Conservation (phyloP, 345 rosid species). For the Aquilaria yunnanensis region DNA sequence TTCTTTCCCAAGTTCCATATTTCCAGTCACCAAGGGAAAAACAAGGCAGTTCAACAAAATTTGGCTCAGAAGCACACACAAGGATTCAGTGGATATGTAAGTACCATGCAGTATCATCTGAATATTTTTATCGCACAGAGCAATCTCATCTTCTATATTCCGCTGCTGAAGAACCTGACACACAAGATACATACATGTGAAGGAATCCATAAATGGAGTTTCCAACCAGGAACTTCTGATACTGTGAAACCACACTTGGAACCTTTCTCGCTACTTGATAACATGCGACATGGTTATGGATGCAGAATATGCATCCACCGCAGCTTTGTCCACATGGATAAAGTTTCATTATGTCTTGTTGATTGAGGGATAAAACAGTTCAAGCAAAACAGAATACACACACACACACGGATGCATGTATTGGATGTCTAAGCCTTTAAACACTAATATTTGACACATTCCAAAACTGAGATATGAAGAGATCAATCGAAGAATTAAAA, state of each 20-base stretch:
- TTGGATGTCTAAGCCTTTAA: too few species aligned
- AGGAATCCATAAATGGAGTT: not conserved
- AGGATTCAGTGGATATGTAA: not conserved
- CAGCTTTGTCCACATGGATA: too few species aligned
- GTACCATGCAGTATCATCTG: slow-evolving; percentile 42
- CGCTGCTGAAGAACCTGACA: slow-evolving; percentile 65
- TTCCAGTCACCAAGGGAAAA: not conserved
- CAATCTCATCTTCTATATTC: slow-evolving; percentile 59
- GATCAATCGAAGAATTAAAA: too few species aligned
- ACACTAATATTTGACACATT: too few species aligned
- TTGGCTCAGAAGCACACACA: not conserved
- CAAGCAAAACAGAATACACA: too few species aligned
- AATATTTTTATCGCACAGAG: slow-evolving; percentile 46
- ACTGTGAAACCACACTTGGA: not conserved
- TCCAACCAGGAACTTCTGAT: not conserved
- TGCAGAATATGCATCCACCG: too few species aligned
- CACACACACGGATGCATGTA: too few species aligned
- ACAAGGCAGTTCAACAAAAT: not conserved
- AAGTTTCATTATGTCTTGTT: too few species aligned
- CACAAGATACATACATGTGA: slow-evolving; percentile 1
- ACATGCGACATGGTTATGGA: not conserved
- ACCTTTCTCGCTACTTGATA: not conserved
- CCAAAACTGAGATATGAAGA: too few species aligned
- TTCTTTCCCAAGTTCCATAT: not conserved
- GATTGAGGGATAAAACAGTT: too few species aligned